Conservation (phyloP, 805 yeast genomes). For the Ogataea corticis region DNA sequence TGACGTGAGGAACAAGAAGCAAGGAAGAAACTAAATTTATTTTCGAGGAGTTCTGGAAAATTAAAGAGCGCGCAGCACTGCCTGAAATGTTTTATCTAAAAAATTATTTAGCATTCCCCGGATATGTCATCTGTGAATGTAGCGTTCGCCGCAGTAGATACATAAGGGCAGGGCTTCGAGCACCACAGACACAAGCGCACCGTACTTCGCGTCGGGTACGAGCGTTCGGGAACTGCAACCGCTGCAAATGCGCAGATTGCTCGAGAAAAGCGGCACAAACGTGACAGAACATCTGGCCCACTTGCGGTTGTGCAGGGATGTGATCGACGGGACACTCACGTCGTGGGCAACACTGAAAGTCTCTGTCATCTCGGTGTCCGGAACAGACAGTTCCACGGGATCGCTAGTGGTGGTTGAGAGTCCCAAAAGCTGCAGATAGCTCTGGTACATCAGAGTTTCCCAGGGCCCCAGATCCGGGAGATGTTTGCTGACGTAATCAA, state of each 20-base stretch:
- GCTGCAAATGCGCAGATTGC: constrained; percentile 36
- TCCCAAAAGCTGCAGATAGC: constrained; percentile 10
- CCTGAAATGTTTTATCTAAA: not conserved
- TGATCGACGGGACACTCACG: constrained; percentile 13
- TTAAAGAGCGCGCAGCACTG: not conserved
- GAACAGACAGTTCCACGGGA: constrained; percentile 8
- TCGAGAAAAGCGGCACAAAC: constrained; percentile 37
- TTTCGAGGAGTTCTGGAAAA: not conserved
- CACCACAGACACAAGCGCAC: constrained; percentile 13
- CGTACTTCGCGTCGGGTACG: constrained; percentile 2
- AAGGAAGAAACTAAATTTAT: not conserved
- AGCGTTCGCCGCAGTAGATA: constrained; percentile 24
- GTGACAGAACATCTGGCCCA: constrained; percentile 43
- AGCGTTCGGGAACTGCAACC: constrained; percentile 34
- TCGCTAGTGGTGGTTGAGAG: not conserved
- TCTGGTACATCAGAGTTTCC: constrained; percentile 17
- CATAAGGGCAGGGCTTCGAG: constrained; percentile 29
- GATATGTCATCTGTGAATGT: constrained; percentile 4
- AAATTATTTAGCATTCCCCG: not conserved
- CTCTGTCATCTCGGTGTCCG: constrained; percentile 16
- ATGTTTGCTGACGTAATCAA: constrained; percentile 8
- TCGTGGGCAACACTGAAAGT: constrained; percentile 8
- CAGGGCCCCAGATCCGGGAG: constrained; percentile 4
- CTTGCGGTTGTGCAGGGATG: constrained; percentile 29
- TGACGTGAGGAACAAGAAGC: not conserved